phyloP scores from a whole-genome alignment of 73 alveolate species.

The Blepharisma stoltei region DNA sequence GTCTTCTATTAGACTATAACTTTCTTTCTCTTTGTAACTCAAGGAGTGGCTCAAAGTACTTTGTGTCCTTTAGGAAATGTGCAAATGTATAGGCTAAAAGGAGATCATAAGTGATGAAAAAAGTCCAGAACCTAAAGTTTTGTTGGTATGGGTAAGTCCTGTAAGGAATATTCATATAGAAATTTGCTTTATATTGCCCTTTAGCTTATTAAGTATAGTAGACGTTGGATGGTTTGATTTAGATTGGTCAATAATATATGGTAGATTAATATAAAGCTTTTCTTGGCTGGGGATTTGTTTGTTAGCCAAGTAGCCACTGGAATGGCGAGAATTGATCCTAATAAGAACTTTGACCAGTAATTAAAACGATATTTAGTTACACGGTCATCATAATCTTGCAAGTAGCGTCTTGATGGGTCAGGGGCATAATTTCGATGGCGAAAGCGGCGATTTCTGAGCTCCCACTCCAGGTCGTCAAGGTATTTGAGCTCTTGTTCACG shows the following conservation, averaged over 20 bases:
- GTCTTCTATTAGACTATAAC: too few relatives aligned
- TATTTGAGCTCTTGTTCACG: conserved; percentile 4
- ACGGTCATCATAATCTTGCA: neutral
- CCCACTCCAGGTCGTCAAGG: neutral
- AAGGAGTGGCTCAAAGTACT: too few relatives aligned
- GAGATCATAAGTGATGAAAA: neutral
- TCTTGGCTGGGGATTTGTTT: neutral
- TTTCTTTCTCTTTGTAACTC: too few relatives aligned
- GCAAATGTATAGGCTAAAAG: neutral
- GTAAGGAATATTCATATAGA: conserved; percentile 16
- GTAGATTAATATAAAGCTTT: too few relatives aligned
- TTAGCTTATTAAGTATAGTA: too few relatives aligned
- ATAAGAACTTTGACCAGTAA: neutral
- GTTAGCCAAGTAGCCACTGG: conserved; percentile 9
- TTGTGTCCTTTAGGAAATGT: too few relatives aligned
- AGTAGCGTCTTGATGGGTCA: conserved; percentile 9
- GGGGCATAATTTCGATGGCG: neutral
- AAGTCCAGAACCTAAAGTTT: conserved; percentile 24
- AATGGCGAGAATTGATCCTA: neutral
- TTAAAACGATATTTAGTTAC: neutral
- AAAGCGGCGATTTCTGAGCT: neutral
- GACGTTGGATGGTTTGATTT: too few relatives aligned
- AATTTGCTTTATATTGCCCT: too few relatives aligned
- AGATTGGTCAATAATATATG: too few relatives aligned
- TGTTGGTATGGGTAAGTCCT: conserved; percentile 19